Percentiles rank a stretch among this genome's conserved stretches.
Evolutionary conservation across 495 filamentous ascomycete genomes (phyloP).

Genomic region (Pseudomonodictys pantanalensis): DNA sequence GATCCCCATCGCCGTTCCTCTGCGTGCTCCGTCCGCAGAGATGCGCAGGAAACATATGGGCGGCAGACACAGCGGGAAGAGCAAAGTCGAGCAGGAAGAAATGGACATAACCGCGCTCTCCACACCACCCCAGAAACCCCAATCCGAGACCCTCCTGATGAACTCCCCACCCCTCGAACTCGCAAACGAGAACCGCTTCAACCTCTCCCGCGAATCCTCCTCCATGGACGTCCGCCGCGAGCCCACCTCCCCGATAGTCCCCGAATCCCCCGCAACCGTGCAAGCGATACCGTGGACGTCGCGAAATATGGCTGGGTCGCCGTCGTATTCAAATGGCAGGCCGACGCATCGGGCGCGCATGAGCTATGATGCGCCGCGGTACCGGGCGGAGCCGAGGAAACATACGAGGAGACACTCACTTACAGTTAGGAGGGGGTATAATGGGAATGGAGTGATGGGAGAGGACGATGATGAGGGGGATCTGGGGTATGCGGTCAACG

Average conservation of each 20-base stretch:
- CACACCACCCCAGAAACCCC: slow-evolving; percentile 50
- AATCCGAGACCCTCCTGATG: slow-evolving; percentile 74
- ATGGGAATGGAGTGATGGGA: slow-evolving; percentile 43
- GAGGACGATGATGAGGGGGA: slow-evolving; percentile 79
- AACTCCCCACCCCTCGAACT: slow-evolving; percentile 62
- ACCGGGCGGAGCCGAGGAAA: slow-evolving; percentile 15
- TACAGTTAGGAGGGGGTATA: slow-evolving; percentile 10
- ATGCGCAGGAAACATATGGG: slow-evolving; percentile 56
- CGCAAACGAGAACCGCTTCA: slow-evolving; percentile 82
- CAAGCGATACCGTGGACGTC: slow-evolving; percentile 35
- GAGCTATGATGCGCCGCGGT: slow-evolving; percentile 45
- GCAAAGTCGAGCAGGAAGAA: slow-evolving; percentile 68
- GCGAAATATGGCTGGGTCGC: slow-evolving; percentile 28
- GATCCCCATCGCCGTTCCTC: slow-evolving; percentile 86
- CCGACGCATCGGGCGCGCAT: slow-evolving; percentile 21
- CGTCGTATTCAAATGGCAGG: slow-evolving; percentile 4
- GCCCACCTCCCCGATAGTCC: not conserved
- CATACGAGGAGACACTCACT: slow-evolving; percentile 38
- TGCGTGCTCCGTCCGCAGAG: slow-evolving; percentile 73
- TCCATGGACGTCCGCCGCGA: slow-evolving; percentile 42
- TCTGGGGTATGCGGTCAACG: slow-evolving; percentile 87
- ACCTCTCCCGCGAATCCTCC: slow-evolving; percentile 60
- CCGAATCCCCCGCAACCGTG: slow-evolving; percentile 38
- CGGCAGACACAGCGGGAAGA: slow-evolving; percentile 36
- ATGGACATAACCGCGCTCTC: slow-evolving; percentile 84